Base-by-base conservation (phyloP, 2,329 filamentous ascomycete species). In the Colletotrichum endophyticum region DNA sequence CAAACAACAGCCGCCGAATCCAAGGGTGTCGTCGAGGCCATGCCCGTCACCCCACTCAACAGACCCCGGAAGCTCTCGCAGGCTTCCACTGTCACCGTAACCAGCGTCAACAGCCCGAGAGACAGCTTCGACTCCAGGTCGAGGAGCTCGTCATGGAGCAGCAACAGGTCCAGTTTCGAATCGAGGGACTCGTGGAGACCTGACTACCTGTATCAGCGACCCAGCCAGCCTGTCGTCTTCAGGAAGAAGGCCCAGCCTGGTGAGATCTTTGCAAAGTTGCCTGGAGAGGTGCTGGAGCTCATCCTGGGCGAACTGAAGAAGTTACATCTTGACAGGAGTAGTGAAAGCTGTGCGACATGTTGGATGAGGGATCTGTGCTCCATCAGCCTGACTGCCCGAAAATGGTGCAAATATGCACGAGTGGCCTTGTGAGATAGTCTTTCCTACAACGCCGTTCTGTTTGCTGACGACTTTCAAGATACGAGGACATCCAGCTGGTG, bases 281-380 rank as follows among this genome's bases (percentile, higher is more conserved):
- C 92, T 0, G 87, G 88, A n/a, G 91, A 92, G 80, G 89, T 93
- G 3, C 81, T 93, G 62, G 86, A 89, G 68, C 83, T 91, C 39
- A 89, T 93, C n/a, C 80, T 93, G 39, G 86, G 86, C 53, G 87
- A 89, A 70, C 83, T 94, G 22, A 90, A 87, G 80, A 84, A 85
- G 49, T 81, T 87, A 16, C 92, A 94, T 80, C 80, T 92, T 15
- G 83, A 82, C 8, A 80, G 83, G 16, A 83, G 84, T 4, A 89
- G 87, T 78, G 83, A 84, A 39, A 92, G 91, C 82, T 93, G 92
- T 80, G 88, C 91, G 19, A 93, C 92, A 22, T 93, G 92, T 81
- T 92, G 90, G 89, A 92, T 92, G 90, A 87, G 92, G 66, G 91
- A 94, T 79, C 83, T 89, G 34, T 90, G 88, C 78, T 88, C 87